phyloP scores from a whole-genome alignment of 352 stramenopile species.

The Plasmopara halstedii region DNA sequence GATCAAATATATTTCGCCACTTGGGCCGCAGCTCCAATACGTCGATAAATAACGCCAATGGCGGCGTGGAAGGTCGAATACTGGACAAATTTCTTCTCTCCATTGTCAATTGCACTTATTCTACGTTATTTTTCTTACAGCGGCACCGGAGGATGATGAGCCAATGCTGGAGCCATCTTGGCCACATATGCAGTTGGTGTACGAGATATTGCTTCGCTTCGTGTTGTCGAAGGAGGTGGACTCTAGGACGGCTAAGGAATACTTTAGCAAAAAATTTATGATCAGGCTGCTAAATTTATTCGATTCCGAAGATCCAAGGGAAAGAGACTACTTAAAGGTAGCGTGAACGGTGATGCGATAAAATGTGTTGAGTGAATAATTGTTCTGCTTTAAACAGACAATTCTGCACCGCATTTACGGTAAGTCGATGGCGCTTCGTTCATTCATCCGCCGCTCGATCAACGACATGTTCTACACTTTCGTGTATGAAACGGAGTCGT shows the following conservation, averaged over 20 bases:
- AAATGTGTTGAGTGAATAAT: no score
- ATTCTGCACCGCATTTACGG: slow-evolving; percentile 99
- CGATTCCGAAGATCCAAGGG: slow-evolving; percentile 94
- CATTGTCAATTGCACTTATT: slow-evolving; percentile 1
- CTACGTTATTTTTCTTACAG: slow-evolving; percentile 3
- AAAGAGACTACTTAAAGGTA: slow-evolving; percentile 97
- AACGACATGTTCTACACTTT: slow-evolving; percentile 98
- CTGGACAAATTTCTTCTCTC: not conserved
- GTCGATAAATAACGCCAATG: slow-evolving; percentile 59
- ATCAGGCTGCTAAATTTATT: slow-evolving; percentile 88
- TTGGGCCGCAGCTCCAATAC: slow-evolving; percentile 55
- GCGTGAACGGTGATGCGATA: not conserved
- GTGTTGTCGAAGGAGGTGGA: slow-evolving; percentile 96
- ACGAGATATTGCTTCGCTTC: slow-evolving; percentile 98
- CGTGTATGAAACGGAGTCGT: slow-evolving; percentile 95
- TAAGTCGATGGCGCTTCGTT: slow-evolving; percentile 97
- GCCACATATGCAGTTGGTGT: slow-evolving; percentile 97
- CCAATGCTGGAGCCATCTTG: slow-evolving; percentile 95
- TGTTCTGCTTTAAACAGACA: slow-evolving; percentile 40
- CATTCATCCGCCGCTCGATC: slow-evolving; percentile 96
- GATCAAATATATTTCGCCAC: slow-evolving; percentile 87
- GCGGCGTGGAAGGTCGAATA: slow-evolving; percentile 37
- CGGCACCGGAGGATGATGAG: slow-evolving; percentile 96
- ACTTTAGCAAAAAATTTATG: slow-evolving; percentile 95
- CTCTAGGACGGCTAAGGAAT: slow-evolving; percentile 95